Base-by-base conservation (phyloP, 2,329 filamentous ascomycete species). In the Botryosphaeria agaves region DNA sequence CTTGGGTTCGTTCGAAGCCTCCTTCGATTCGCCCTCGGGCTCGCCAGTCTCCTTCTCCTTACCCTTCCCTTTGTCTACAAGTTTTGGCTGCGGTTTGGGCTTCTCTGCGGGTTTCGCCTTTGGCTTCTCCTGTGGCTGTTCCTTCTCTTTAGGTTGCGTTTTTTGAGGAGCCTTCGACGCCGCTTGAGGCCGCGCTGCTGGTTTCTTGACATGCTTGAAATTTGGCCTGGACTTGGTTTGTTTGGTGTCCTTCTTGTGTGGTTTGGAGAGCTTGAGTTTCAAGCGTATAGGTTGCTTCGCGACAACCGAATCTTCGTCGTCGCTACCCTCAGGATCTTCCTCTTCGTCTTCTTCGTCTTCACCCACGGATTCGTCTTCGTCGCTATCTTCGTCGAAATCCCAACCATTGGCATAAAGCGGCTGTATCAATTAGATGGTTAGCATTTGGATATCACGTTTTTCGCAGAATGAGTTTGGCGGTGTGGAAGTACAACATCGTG, bases 301-400 rank as follows among this genome's bases (percentile, higher is more conserved):
- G 35, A 41, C 18, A 35, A 38, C 14, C 41, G 39, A 6, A 43
- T 44, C 26, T 15, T 32, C 37, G 15, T 30, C 47, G 19, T 36
- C 28, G 7, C 38, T 37, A 5, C 35, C 39, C 3, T 41, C 44
- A n/a, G 45, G 43, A 5, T 44, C 42, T 9, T 44, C 43, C 5
- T 38, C 41, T 5, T 58, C 57, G 11, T 57, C 47, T 18, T 56
- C 51, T 5, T 55, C 55, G 3, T 57, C 57, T 5, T 45, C 47
- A 2, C 46, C 29, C 32, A 11, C 32, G 20, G 12, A 12, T 12
- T 12, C 20, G 20, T 7, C 20, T 23, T 35, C 32, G 20, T 21
- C 23, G 19, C 7, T 31, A 15, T 32, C 28, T 14, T 32, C 18
- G 7, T 30, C 27, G n/a, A n/a, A n/a, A n/a, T n/a, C n/a, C n/a